These are phyloP conservation scores for Globisporangium radiosum DNA, from an alignment of 352 stramenopile species.

Conservation along the genomic window DNA sequence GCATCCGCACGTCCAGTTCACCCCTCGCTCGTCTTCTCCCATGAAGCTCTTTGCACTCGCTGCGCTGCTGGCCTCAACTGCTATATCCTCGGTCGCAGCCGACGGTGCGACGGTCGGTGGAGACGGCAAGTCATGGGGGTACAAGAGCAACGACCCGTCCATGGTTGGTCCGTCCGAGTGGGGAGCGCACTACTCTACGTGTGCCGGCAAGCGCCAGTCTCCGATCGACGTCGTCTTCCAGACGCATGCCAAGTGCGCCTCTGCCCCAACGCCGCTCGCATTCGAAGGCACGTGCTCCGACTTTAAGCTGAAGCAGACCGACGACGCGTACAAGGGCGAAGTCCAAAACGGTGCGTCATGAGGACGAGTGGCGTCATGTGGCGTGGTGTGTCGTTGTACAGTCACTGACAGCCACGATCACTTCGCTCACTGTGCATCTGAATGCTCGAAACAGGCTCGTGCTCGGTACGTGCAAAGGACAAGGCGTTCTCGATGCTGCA, in stretches of 20 bases:
- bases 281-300: constrained; percentile 6
- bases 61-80: background rate
- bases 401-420: background rate
- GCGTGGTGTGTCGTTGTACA: too few species aligned
- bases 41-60: constrained; percentile 9
- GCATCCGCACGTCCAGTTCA: background rate
- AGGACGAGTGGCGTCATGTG: too few species aligned
- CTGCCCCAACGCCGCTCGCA: background rate
- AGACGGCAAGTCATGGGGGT: constrained; percentile 5
- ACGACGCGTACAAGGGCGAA: constrained; percentile 12
- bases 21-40: background rate
- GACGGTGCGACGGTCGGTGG: background rate
- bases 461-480: constrained; percentile 9
- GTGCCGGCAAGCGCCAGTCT: constrained; percentile 25
- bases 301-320: constrained; percentile 9
- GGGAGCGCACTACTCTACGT: constrained; percentile 12
- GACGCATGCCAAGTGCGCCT: background rate
- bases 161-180: constrained; percentile 17
- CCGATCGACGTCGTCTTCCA: constrained; percentile 14
- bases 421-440: too few species aligned
- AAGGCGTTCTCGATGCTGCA: constrained; percentile 21
- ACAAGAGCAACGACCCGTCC: constrained; percentile 12
- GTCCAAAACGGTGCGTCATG: constrained; percentile 5
- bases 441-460: constrained; percentile 6
- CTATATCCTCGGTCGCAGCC: constrained; percentile 2